These are phyloP conservation scores for Candida berthetii DNA, from an alignment of 805 yeast genomes.

Conservation along the genomic window DNA sequence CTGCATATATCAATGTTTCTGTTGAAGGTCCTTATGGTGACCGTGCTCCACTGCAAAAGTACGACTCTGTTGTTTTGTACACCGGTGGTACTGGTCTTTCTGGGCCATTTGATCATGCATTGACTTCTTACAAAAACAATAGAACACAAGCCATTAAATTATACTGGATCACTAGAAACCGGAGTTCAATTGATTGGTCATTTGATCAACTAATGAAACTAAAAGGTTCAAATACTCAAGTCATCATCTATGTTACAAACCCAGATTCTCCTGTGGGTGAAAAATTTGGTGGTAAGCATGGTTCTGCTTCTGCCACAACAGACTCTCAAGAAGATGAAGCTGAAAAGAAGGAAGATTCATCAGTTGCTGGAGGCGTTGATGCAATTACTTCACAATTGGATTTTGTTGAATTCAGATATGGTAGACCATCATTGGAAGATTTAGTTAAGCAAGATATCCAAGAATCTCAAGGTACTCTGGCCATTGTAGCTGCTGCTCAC, in stretches of 20 bases:
- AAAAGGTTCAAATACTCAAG: slow-evolving; percentile 6
- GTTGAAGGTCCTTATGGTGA: slow-evolving; percentile 67
- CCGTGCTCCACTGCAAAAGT: slow-evolving; percentile 26
- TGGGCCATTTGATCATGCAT: slow-evolving; percentile 39
- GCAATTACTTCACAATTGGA: slow-evolving; percentile 4
- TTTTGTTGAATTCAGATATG: slow-evolving; percentile 32
- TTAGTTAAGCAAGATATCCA: slow-evolving; percentile 30
- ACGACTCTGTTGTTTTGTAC: slow-evolving; percentile 32
- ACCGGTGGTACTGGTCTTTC: slow-evolving; percentile 52
- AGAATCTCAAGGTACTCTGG: slow-evolving; percentile 31
- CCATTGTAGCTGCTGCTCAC: slow-evolving; percentile 52
- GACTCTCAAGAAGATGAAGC: slow-evolving; percentile 3
- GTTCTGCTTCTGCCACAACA: too few species aligned
- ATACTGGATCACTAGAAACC: slow-evolving; percentile 60
- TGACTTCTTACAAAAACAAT: slow-evolving; percentile 14
- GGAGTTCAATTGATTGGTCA: slow-evolving; percentile 46
- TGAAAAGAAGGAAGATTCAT: background rate
- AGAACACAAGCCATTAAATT: slow-evolving; percentile 34
- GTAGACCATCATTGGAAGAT: slow-evolving; percentile 38
- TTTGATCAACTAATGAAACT: slow-evolving; percentile 33
- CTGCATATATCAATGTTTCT: slow-evolving; percentile 25
- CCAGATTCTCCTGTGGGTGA: slow-evolving; percentile 12
- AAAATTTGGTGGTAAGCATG: background rate
- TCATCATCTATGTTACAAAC: slow-evolving; percentile 15
- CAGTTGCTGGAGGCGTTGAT: too few species aligned